These are phyloP conservation scores for Calocera viscosa DNA, from an alignment of 768 basidiomycete genomes.

Conservation along the genomic window DNA sequence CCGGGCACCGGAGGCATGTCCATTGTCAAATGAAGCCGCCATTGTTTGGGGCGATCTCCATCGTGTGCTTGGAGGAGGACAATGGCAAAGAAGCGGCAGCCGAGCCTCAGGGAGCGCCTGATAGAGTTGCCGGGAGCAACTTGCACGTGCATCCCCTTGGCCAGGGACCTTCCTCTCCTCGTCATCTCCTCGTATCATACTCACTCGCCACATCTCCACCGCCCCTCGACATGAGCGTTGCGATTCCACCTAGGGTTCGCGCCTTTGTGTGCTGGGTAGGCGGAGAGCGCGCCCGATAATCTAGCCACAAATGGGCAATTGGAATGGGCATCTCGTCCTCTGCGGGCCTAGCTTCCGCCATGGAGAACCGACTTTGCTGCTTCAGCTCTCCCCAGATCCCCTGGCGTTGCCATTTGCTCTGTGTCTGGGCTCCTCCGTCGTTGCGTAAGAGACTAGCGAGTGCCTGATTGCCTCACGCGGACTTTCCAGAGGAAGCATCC, in stretches of 20 bases:
- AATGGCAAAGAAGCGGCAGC: neutral
- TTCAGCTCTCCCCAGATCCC: neutral
- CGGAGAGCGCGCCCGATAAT: neutral
- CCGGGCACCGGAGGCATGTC: neutral
- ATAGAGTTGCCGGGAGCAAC: neutral
- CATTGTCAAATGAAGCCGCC: neutral
- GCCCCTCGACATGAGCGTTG: neutral
- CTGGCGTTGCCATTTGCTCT: constrained; percentile 3
- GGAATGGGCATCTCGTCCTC: neutral
- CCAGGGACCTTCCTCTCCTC: neutral
- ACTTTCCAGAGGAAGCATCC: neutral
- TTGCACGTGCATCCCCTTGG: neutral
- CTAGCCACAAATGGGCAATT: neutral
- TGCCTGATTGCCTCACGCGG: neutral
- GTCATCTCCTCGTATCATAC: constrained; percentile 1
- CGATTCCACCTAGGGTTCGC: neutral
- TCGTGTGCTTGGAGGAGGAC: neutral
- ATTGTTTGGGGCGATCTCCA: neutral
- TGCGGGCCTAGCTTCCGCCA: constrained; percentile 1
- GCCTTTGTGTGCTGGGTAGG: neutral
- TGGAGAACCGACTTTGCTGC: neutral
- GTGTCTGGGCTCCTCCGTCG: neutral
- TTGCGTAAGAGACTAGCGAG: neutral
- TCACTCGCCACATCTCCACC: neutral
- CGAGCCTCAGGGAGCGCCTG: neutral